Evolutionary conservation across 805 yeast genomes (phyloP).

Genomic region (Metschnikowia kofuensis): DNA sequence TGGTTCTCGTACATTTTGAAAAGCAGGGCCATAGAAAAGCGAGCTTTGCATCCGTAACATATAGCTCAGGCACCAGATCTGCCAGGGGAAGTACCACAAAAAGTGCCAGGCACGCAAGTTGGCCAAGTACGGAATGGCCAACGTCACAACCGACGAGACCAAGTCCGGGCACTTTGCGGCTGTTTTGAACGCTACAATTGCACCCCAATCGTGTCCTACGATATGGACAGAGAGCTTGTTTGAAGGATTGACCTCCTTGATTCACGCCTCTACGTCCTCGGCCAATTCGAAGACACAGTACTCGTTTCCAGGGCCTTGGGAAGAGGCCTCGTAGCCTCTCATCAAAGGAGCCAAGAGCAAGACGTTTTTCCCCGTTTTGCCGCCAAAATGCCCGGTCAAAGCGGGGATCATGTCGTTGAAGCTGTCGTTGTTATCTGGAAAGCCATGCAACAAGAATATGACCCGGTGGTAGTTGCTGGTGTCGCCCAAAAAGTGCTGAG

Average conservation of each 20-base stretch:
- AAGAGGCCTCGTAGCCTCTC: slow-evolving; percentile 38
- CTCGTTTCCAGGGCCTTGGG: slow-evolving; percentile 23
- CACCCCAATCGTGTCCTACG: slow-evolving; percentile 47
- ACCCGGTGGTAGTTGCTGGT: slow-evolving; percentile 14
- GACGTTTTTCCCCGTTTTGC: slow-evolving; percentile 10
- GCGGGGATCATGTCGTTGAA: slow-evolving; percentile 24
- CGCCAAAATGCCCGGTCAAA: slow-evolving; percentile 18
- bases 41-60: slow-evolving; percentile 36
- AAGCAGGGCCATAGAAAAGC: slow-evolving; percentile 19
- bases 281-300: slow-evolving; percentile 32
- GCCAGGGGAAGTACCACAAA: slow-evolving; percentile 31
- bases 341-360: slow-evolving; percentile 33
- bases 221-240: slow-evolving; percentile 31
- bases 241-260: slow-evolving; percentile 20
- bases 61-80: slow-evolving; percentile 33
- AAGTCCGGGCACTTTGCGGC: slow-evolving; percentile 34
- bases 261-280: slow-evolving; percentile 34
- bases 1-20: slow-evolving; percentile 15
- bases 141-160: slow-evolving; percentile 30
- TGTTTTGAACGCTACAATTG: slow-evolving; percentile 33
- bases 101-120: slow-evolving; percentile 27
- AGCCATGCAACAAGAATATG: slow-evolving; percentile 33
- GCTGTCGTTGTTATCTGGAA: slow-evolving; percentile 36
- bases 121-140: slow-evolving; percentile 39
- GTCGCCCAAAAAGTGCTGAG: slow-evolving; percentile 5